A percentile compares a stretch with the other conserved stretches of the same genome.
Conservation (phyloP, 768 basidiomycete species). For the Mycena albidolilacea region DNA sequence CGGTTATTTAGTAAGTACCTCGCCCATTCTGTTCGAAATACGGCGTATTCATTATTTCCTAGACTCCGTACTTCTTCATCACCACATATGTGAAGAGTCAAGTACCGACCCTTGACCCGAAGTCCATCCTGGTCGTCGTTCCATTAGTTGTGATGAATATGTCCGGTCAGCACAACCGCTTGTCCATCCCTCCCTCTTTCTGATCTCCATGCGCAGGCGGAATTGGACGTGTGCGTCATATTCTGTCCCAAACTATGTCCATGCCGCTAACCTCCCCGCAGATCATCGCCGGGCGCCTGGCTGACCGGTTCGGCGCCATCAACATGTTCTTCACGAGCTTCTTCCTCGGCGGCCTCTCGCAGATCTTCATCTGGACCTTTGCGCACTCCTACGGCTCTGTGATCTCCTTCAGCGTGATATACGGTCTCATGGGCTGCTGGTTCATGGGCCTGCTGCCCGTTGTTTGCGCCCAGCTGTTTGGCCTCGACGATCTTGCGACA, state of each 20-base stretch:
- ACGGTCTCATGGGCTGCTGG: conserved; percentile 53
- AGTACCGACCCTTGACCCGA: conserved; percentile 38
- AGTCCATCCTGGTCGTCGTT: conserved; percentile 41
- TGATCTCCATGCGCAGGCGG: conserved; percentile 32
- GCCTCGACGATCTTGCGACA: conserved; percentile 43
- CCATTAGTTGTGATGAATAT: conserved; percentile 45
- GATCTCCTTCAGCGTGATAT: conserved; percentile 49
- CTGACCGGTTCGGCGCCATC: conserved; percentile 55
- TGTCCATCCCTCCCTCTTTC: not conserved
- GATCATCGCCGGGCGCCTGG: conserved; percentile 53
- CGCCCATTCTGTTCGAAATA: not conserved
- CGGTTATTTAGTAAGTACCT: conserved; percentile 39
- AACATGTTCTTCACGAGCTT: conserved; percentile 57
- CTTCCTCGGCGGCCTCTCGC: conserved; percentile 51
- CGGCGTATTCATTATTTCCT: not conserved
- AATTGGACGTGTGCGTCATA: conserved; percentile 40
- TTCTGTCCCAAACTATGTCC: not conserved
- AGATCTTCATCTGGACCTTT: conserved; percentile 58
- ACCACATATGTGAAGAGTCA: conserved; percentile 40
- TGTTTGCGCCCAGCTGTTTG: conserved; percentile 48
- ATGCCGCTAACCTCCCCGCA: conserved; percentile 24
- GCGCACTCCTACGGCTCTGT: conserved; percentile 49
- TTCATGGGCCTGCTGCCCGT: conserved; percentile 52
- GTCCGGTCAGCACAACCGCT: conserved; percentile 32
- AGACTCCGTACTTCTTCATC: conserved; percentile 45